Base-by-base conservation (phyloP, 228 moss, liverwort and hornwort genomes). In the Sphagnum fallax region DNA sequence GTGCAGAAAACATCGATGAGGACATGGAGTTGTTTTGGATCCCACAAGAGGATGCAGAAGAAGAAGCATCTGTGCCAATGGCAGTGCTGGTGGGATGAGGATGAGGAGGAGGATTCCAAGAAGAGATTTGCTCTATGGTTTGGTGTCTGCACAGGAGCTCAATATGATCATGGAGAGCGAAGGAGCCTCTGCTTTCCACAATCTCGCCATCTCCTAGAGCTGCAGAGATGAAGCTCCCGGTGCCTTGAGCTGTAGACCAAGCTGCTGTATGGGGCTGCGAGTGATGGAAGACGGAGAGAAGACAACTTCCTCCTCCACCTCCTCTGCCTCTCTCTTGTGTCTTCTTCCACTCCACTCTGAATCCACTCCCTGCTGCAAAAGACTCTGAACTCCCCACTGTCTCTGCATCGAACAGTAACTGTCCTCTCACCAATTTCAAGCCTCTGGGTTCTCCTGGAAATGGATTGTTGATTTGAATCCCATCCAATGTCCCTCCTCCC, bases 151-250 rank as follows among this genome's bases (percentile, higher is more conserved):
- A 72, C 4, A 88, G 66, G 61, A 85, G 72, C 47, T 80, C 80
- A 12, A 76, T 65, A 6, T 75, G 52, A 75, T 94, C 94, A 52
- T 88, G 72, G 68, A 94, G 77, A 4, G 94, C 77, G 63, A 71
- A 83, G 0, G 94, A 94, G 16, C 94, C 94, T 76, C 81, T 77
- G 64, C 83, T 84, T 7, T 90, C 92, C 51, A 84, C 82, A 32
- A 88, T 77, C 15, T 74, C 82, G 61, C 88, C 83, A 68, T 79
- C 77, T 13, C 84, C 94, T 15, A 76, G 68, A 0, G 92, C 94
- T 8, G 88, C 90, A 4, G 90, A 68, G 15, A 94, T 57, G 71
- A 94, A 94, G 8, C 77, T 53, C 6, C 71, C 72, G 0, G 73
- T 67, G n/a, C 67, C 57, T 6, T 71, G 50, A 49, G 77, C 65